Evolutionary conservation across 1,139 yeast species (phyloP), one percentile per base, ranked within the genome.

Genomic region (Geotrichum phurueaensis): DNA sequence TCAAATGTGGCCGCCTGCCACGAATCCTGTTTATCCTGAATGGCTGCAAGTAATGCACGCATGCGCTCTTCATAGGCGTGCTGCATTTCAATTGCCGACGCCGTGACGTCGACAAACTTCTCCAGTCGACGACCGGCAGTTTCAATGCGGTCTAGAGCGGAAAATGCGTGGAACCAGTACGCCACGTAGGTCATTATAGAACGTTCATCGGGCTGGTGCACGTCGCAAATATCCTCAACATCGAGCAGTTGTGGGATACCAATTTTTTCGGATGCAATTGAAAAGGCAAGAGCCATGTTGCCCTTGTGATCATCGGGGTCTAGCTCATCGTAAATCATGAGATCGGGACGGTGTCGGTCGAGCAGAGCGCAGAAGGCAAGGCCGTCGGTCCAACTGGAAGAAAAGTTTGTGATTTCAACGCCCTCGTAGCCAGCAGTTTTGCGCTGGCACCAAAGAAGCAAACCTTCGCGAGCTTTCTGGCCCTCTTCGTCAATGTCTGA

Each of bases 181-280:
- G 86, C 80, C n/a, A 85, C 74, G 68, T 83, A 85, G 20, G 86
- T 81, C 67, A 86, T 78, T n/a, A 86, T 76, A 53, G 86, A 81
- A 65, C 84, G 81, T 67, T 86, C 91, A 67, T 86, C 90, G 0
- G 87, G 87, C 29, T 76, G 78, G 27, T 75, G 69, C 15, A 77
- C 75, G 56, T 76, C 76, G 50, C 73, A 71, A 61, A 86, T 79
- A 71, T 85, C 89, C 53, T 84, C 87, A 1, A 79, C 79, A 61
- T 84, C 88, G n/a, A 84, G 77, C 54, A 85, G 73, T 59, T 76
- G 79, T 0, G 86, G 83, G 50, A 86, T 82, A 0, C 83, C 83
- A 29, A 84, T 73, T 47, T 76, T 69, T 43, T 75, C 71, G 9
- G 78, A 75, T 1, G 83, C 83, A 15, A 75, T 65, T 22, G 65